phyloP scores from a whole-genome alignment of 257 asterid species.

The Plectranthus barbatus region DNA sequence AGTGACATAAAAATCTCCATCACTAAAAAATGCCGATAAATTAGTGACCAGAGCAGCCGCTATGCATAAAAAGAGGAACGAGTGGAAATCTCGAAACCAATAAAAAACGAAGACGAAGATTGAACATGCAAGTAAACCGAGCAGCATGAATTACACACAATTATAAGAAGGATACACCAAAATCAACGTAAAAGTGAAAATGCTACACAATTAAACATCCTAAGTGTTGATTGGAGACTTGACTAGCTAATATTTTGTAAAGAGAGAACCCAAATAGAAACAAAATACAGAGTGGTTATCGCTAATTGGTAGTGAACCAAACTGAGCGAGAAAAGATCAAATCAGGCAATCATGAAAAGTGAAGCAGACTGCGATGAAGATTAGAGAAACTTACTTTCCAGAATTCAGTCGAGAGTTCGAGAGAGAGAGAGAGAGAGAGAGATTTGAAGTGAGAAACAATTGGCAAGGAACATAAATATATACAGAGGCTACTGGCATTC shows the following conservation, averaged over 20 bases:
- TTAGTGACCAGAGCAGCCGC: neutral
- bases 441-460: neutral
- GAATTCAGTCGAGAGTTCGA: neutral
- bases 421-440: neutral
- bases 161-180: neutral
- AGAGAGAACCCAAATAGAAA: neutral
- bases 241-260: neutral
- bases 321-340: neutral
- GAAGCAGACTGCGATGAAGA: neutral
- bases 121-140: neutral
- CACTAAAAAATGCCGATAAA: neutral
- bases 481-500: slow-evolving; percentile 17
- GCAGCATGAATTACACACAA: neutral
- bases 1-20: neutral
- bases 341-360: neutral
- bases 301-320: neutral
- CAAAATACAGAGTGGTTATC: neutral
- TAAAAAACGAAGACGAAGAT: neutral
- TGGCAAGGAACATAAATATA: neutral
- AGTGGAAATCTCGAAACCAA: neutral
- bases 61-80: neutral
- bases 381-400: slow-evolving; percentile 13
- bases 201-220: neutral
- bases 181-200: neutral
- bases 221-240: neutral